phyloP scores from a whole-genome alignment of 805 yeast species.

The Babjeviella inositovora region DNA sequence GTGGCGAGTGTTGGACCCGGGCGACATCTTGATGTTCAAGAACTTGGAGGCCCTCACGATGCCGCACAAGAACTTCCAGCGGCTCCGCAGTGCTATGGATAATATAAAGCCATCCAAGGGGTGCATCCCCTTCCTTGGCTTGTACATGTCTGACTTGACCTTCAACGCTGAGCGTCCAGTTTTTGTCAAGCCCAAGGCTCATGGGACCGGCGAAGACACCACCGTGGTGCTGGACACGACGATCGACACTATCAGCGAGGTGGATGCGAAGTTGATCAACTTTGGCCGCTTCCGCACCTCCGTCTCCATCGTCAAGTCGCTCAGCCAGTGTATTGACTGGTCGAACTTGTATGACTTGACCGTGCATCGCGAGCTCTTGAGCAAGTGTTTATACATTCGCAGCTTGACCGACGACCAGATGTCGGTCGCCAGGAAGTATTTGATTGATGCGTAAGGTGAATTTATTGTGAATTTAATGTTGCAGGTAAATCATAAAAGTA shows the following conservation, averaged over 20 bases:
- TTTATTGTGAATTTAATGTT: no score
- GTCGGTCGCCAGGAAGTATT: constrained; percentile 14
- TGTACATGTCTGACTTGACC: constrained; percentile 70
- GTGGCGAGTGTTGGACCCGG: constrained; percentile 60
- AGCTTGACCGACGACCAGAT: constrained; percentile 63
- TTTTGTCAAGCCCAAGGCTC: constrained; percentile 11
- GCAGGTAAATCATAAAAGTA: no score
- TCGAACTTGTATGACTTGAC: constrained; percentile 46
- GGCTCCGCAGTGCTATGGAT: constrained; percentile 47
- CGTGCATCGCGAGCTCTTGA: constrained; percentile 45
- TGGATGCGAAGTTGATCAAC: constrained; percentile 36
- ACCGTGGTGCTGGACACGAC: constrained; percentile 4
- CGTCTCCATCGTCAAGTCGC: constrained; percentile 61
- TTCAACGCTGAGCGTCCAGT: constrained; percentile 54
- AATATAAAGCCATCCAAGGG: constrained; percentile 52
- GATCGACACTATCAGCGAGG: constrained; percentile 4
- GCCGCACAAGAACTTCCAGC: constrained; percentile 57
- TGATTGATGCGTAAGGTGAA: constrained; percentile 1
- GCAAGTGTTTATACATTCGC: constrained; percentile 73
- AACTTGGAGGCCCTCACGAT: constrained; percentile 57
- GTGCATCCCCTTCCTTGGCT: constrained; percentile 80
- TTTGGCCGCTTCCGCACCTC: constrained; percentile 64
- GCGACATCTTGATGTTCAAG: constrained; percentile 53
- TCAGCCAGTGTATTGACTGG: constrained; percentile 78
- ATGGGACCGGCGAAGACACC: constrained; percentile 3